A percentile compares a stretch with the other conserved stretches of the same genome.
These are phyloP conservation scores for Pichiaceae sp. DNA, from an alignment of 1,139 yeast genomes.

Conservation along the genomic window DNA sequence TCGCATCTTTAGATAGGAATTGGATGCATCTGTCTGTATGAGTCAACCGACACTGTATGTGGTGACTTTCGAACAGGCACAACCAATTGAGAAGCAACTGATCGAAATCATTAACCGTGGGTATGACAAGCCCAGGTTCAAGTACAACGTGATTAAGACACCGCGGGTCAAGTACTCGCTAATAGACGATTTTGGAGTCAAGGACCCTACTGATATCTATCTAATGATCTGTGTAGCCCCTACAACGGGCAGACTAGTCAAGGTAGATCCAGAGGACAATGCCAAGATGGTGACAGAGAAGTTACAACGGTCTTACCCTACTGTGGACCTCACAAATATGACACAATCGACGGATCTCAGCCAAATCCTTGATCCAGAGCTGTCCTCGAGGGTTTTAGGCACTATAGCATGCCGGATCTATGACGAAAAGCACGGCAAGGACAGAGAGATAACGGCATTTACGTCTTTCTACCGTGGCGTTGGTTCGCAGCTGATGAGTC, in stretches of 20 bases:
- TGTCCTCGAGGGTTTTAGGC: conserved; percentile 26
- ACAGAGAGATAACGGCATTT: conserved; percentile 41
- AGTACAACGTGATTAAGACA: conserved; percentile 34
- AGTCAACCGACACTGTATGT: background rate
- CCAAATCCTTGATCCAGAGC: background rate
- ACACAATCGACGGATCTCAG: conserved; percentile 1
- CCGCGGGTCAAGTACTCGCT: conserved; percentile 34
- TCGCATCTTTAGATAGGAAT: no score
- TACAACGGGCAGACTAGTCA: background rate
- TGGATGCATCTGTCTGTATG: no score
- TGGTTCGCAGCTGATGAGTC: conserved; percentile 28
- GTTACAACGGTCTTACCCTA: conserved; percentile 5
- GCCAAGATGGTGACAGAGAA: conserved; percentile 23
- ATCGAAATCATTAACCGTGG: conserved; percentile 32
- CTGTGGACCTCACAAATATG: conserved; percentile 3
- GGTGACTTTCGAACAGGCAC: background rate
- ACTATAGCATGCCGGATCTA: conserved; percentile 33
- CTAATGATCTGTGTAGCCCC: conserved; percentile 13
- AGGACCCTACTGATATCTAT: conserved; percentile 9
- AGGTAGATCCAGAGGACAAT: conserved; percentile 6
- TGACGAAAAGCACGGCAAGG: conserved; percentile 6
- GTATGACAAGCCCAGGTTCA: conserved; percentile 36
- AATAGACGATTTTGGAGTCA: conserved; percentile 25
- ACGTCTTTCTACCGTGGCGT: conserved; percentile 39
- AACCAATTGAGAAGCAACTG: conserved; percentile 10